Conservation (phyloP, 2,329 filamentous ascomycete species). For the Paraconiothyrium brasiliense region DNA sequence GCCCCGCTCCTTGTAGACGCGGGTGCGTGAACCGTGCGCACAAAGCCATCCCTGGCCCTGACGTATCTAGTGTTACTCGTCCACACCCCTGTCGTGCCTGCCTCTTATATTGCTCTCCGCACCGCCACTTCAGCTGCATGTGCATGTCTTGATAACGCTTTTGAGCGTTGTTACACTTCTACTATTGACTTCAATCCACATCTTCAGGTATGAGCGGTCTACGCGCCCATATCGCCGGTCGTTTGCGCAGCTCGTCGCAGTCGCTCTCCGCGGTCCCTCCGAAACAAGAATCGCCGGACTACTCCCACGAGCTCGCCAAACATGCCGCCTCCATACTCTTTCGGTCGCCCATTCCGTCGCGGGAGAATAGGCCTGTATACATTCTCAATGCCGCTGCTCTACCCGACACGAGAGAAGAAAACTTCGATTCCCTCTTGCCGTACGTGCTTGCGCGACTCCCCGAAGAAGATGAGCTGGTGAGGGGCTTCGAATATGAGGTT, state of each 20-base stretch:
- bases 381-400: constrained; percentile 66
- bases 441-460: constrained; percentile 65
- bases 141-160: constrained; percentile 9
- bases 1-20: constrained; percentile 6
- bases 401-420: constrained; percentile 62
- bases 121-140: constrained; percentile 17
- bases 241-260: constrained; percentile 56
- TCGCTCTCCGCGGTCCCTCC: constrained; percentile 60
- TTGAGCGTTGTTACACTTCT: constrained; percentile 11
- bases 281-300: constrained; percentile 56
- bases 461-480: constrained; percentile 64
- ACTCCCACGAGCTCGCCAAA: constrained; percentile 58
- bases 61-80: constrained; percentile 8
- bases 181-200: neutral
- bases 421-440: constrained; percentile 64
- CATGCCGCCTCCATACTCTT: constrained; percentile 64
- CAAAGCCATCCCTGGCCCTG: neutral
- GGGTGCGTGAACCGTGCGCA: constrained; percentile 24
- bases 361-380: constrained; percentile 60
- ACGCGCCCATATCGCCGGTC: constrained; percentile 49
- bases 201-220: constrained; percentile 46
- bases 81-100: constrained; percentile 7
- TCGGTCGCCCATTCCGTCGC: constrained; percentile 61
- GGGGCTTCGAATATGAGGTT: constrained; percentile 64
- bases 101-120: constrained; percentile 5